Evolutionary conservation across 805 yeast genomes (phyloP), one percentile per base, ranked within the genome.

Genomic region (Scheffersomyces coipomensis): DNA sequence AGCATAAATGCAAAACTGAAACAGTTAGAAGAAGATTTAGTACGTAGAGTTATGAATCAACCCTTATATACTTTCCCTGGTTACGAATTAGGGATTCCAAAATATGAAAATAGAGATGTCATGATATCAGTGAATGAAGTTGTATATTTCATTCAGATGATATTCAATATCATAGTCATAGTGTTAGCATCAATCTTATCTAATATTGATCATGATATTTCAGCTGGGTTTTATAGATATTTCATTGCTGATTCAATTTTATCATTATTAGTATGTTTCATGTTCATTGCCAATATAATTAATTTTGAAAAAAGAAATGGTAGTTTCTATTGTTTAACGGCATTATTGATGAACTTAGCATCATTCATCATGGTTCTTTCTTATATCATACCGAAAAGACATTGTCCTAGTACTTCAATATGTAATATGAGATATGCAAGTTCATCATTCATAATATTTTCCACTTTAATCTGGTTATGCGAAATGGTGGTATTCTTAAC

Each of bases 251-350:
- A 60, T 39, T 58, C 64, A 3, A 48, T 59, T 4, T 49, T 69
- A 27, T 54, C 69, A 10, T 46, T 66, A 4, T 50, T 56, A 2
- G 58, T 64, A 10, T 58, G 73, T 2, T 35, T 68, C 2, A 44
- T 66, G 23, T 67, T 70, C 43, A 51, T 70, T 19, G 52, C 60
- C 15, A 58, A 56, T n/a, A 42, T 65, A n/a, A 56, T 70, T 37
- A 61, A 60, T 38, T 69, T 63, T 39, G 75, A 67, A 37, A 57
- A 48, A 37, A 46, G 70, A 38, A 66, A 66, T 40, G 74, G 74
- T 2, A 60, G 68, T 21, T 64, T 68, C 37, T 69, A 67, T 40
- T 66, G 73, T 37, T 38, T 63, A 10, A 48, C 61, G 2, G 65
- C 68, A 2, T 45, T 60, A 16, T 33, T 68, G 4, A 45, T 69